Evolutionary conservation across 192 early-diverging fungal species (phyloP).

Genomic region (Thoreauomyces humboldtii): DNA sequence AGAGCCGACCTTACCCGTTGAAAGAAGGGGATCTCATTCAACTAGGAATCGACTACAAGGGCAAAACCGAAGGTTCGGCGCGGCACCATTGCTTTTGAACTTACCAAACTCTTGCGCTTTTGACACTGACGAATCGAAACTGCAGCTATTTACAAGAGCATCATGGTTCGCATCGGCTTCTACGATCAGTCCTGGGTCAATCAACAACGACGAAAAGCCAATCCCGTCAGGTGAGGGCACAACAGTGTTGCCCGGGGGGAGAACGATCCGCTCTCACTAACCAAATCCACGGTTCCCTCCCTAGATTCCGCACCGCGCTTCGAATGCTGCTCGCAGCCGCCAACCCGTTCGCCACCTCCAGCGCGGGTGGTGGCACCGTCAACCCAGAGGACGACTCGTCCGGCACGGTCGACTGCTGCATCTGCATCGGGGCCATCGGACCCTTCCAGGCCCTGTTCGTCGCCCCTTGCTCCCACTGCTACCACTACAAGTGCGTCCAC

Average conservation of each 20-base stretch:
- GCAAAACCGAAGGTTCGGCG: constrained; percentile 53
- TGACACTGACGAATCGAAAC: not conserved
- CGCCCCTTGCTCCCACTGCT: constrained; percentile 61
- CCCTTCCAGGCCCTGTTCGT: constrained; percentile 61
- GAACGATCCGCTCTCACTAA: no score
- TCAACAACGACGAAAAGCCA: constrained; percentile 45
- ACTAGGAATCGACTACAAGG: constrained; percentile 60
- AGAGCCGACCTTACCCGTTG: constrained; percentile 75
- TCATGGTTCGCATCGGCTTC: constrained; percentile 45
- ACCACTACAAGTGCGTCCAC: constrained; percentile 58
- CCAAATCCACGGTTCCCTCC: not conserved
- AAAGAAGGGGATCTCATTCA: constrained; percentile 57
- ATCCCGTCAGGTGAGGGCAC: constrained; percentile 47
- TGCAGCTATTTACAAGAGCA: constrained; percentile 50
- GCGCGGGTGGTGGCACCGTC: no score
- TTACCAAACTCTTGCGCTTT: no score
- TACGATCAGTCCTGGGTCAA: constrained; percentile 50
- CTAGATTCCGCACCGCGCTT: constrained; percentile 49
- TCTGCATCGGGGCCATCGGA: constrained; percentile 50
- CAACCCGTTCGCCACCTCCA: constrained; percentile 44
- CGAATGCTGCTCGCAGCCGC: constrained; percentile 47
- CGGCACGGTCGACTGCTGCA: constrained; percentile 51
- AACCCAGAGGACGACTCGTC: constrained; percentile 32
- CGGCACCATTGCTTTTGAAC: no score
- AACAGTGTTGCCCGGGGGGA: not conserved